These are phyloP conservation scores for Glycine soja DNA, from an alignment of 306 rosid species.

Conservation along the genomic window DNA sequence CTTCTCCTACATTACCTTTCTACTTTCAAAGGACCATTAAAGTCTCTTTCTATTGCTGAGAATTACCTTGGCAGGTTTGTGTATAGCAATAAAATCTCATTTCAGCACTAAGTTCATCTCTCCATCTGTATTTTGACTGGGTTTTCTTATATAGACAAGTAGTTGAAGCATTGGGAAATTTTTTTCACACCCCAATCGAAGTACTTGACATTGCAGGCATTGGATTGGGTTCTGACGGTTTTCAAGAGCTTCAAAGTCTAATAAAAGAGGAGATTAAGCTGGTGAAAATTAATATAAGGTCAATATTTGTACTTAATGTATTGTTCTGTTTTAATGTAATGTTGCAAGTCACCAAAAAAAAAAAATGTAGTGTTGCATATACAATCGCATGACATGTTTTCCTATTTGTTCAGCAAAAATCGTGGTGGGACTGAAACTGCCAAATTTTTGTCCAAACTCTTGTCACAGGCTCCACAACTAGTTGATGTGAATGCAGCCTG, in stretches of 20 bases:
- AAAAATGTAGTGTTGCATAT: slow-evolving; percentile 20
- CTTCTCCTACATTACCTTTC: slow-evolving; percentile 65
- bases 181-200: slow-evolving; percentile 63
- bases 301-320: slow-evolving; percentile 36
- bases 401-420: slow-evolving; percentile 66
- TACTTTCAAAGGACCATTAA: slow-evolving; percentile 63
- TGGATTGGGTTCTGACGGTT: slow-evolving; percentile 75
- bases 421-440: slow-evolving; percentile 84
- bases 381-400: slow-evolving; percentile 40
- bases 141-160: slow-evolving; percentile 65
- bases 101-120: slow-evolving; percentile 42
- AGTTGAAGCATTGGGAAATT: slow-evolving; percentile 71
- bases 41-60: slow-evolving; percentile 84
- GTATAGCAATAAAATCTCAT: slow-evolving; percentile 37
- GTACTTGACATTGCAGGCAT: slow-evolving; percentile 68
- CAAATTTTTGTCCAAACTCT: slow-evolving; percentile 67
- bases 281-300: slow-evolving; percentile 81
- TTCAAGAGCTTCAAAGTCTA: slow-evolving; percentile 64
- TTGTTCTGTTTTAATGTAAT: not conserved
- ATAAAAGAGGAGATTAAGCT: slow-evolving; percentile 61
- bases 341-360: no score
- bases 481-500: slow-evolving; percentile 70
- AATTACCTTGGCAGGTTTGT: slow-evolving; percentile 92
- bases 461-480: slow-evolving; percentile 69
- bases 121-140: slow-evolving; percentile 42